Evolutionary conservation across 352 stramenopile genomes (phyloP).

Genomic region (Phytophthora hybrid): DNA sequence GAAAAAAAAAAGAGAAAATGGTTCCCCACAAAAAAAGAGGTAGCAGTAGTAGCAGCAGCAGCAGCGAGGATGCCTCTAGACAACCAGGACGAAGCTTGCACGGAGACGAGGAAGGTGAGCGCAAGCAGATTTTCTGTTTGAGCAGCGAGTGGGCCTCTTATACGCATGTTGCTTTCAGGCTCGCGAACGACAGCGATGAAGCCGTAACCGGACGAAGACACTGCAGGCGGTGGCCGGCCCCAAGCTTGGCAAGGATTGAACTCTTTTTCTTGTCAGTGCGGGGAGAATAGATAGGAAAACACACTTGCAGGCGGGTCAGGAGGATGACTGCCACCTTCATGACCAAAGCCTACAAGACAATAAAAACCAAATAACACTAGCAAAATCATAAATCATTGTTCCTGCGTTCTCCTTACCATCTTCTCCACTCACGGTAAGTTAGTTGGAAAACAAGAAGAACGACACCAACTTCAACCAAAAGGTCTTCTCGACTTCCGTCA

Average conservation of each 20-base stretch:
- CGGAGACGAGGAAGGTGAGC: constrained; percentile 18
- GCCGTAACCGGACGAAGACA: constrained; percentile 10
- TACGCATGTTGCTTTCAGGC: constrained; percentile 31
- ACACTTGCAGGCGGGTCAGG: constrained; percentile 29
- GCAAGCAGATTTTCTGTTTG: constrained; percentile 26
- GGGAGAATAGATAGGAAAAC: constrained; percentile 53
- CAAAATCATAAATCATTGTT: constrained; percentile 36
- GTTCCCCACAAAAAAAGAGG: constrained; percentile 42
- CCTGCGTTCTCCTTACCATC: background rate
- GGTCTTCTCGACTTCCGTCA: constrained; percentile 47
- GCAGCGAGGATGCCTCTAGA: constrained; percentile 26
- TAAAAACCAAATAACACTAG: constrained; percentile 50
- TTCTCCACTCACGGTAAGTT: background rate
- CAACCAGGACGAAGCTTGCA: constrained; percentile 25
- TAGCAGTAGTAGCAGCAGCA: constrained; percentile 43
- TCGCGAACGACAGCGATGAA: constrained; percentile 27
- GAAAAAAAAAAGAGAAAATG: constrained; percentile 50
- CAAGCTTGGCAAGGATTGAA: constrained; percentile 21
- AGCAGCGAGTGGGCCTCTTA: constrained; percentile 20
- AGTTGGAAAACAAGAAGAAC: constrained; percentile 65
- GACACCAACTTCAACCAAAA: constrained; percentile 72
- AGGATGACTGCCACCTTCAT: constrained; percentile 3
- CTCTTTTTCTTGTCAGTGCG: constrained; percentile 19
- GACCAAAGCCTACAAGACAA: constrained; percentile 34
- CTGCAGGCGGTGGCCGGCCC: constrained; percentile 15